These are phyloP conservation scores for Calonectria fujianensis DNA, from an alignment of 2,329 filamentous ascomycete species.

Conservation along the genomic window DNA sequence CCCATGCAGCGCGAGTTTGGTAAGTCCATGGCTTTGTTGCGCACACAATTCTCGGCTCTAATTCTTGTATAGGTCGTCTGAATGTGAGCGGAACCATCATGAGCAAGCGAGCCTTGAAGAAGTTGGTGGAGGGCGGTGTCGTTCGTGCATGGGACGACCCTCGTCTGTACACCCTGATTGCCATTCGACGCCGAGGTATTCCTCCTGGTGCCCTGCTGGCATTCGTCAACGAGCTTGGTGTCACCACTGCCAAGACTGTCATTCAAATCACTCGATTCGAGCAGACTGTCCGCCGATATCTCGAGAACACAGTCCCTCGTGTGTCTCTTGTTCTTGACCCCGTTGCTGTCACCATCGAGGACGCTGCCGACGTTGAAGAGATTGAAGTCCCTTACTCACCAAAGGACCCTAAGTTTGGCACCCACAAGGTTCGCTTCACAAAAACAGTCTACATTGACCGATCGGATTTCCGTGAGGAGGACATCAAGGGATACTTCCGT, in stretches of 20 bases:
- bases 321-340: slow-evolving; percentile 94
- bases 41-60: background rate
- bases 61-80: slow-evolving; percentile 55
- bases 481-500: slow-evolving; percentile 86
- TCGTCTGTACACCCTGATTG: slow-evolving; percentile 90
- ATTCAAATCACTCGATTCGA: slow-evolving; percentile 92
- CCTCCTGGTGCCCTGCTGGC: slow-evolving; percentile 91
- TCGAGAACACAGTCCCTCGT: slow-evolving; percentile 90
- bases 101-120: slow-evolving; percentile 88
- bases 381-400: slow-evolving; percentile 87
- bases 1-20: slow-evolving; percentile 94
- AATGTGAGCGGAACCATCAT: slow-evolving; percentile 90
- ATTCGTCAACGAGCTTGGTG: slow-evolving; percentile 93
- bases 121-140: slow-evolving; percentile 84
- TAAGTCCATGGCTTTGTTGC: slow-evolving; percentile 35
- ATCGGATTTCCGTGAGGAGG: slow-evolving; percentile 85
- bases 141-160: slow-evolving; percentile 95
- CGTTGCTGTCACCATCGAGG: slow-evolving; percentile 87
- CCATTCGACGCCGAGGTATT: slow-evolving; percentile 87
- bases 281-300: slow-evolving; percentile 87
- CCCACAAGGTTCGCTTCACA: slow-evolving; percentile 78
- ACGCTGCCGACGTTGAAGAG: slow-evolving; percentile 75
- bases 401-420: slow-evolving; percentile 82
- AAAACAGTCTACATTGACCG: slow-evolving; percentile 90
- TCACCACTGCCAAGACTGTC: slow-evolving; percentile 86